Evolutionary conservation across 83 land plant species (phyloP), one percentile per base, ranked within the genome.

Genomic region (Isoetes engelmannii): DNA sequence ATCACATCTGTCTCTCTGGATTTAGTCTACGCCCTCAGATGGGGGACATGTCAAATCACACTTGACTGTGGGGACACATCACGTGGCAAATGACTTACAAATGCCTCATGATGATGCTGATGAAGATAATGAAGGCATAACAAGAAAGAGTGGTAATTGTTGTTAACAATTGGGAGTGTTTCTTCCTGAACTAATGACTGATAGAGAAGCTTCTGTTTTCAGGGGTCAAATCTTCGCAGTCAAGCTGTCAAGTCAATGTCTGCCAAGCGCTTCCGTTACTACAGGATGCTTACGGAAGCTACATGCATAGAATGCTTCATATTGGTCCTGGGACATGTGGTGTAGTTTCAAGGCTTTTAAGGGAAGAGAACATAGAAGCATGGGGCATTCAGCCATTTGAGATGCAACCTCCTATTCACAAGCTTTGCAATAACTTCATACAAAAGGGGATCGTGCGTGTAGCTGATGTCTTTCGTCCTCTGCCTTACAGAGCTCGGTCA

Each of bases 341-440:
- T 19, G 81, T 89, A 13, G 89, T 88, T 8, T 81, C 86, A 18
- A 83, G 74, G 70, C 78, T 90, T 12, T 70, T 80, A 9, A 85
- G 80, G 72, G 96, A 87, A 64, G 92, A 85, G 21, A 72, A 82
- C 59, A 75, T 77, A 46, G 87, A 90, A 72, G 96, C 86, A 9
- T 90, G 96, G 96, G 96, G 92, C 55, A 69, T 90, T 48, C 86
- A 88, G 54, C 96, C 96, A 15, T 87, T 83, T 73, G 84, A 84
- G 49, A 60, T 89, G 71, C 82, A 77, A 68, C 72, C 78, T 58
- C 83, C 80, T 50, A 67, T 74, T 28, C 85, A 85, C 74, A 77
- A 72, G 19, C 49, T 57, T 41, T 90, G 96, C 83, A 87, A 80
- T 65, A 85, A 69, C 65, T 80, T 90, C 55, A 75, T 90, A 5